phyloP scores from a whole-genome alignment of 192 early-diverging fungal species.

The Phycomyces blakesleeanus region DNA sequence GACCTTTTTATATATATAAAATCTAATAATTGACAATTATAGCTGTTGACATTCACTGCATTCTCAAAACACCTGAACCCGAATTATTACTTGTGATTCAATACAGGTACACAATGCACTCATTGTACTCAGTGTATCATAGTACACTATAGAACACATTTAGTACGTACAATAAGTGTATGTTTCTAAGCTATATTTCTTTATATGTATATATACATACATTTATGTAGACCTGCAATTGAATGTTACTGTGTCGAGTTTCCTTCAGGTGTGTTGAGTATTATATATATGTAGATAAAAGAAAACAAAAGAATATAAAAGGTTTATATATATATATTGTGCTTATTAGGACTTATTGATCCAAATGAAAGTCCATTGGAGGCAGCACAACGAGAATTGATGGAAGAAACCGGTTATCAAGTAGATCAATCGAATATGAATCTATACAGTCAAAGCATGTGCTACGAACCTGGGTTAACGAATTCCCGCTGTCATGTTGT shows the following conservation, averaged over 20 bases:
- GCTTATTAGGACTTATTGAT: constrained; percentile 5
- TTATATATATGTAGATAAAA: too few relatives aligned
- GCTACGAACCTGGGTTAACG: constrained; percentile 5
- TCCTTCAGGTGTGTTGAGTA: constrained; percentile 9
- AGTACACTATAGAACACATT: too few relatives aligned
- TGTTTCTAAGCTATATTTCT: too few relatives aligned
- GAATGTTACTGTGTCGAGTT: constrained; percentile 10
- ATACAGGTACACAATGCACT: neutral
- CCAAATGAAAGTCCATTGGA: neutral
- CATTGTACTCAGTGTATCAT: too few relatives aligned
- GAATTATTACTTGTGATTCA: constrained; percentile 13
- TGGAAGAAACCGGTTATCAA: constrained; percentile 9
- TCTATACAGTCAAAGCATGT: neutral
- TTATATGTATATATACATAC: neutral
- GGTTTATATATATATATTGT: neutral
- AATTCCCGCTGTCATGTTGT: constrained; percentile 11
- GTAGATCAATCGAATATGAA: neutral
- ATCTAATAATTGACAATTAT: neutral
- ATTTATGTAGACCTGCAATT: constrained; percentile 1
- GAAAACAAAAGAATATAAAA: too few relatives aligned
- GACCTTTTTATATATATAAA: too few relatives aligned
- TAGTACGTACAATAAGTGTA: too few relatives aligned
- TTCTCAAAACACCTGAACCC: constrained; percentile 6
- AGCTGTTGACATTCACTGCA: constrained; percentile 10
- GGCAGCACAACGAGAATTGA: constrained; percentile 7